These are phyloP conservation scores for Nannochloropsis salina DNA, from an alignment of 108 stramenopile species.

Conservation along the genomic window DNA sequence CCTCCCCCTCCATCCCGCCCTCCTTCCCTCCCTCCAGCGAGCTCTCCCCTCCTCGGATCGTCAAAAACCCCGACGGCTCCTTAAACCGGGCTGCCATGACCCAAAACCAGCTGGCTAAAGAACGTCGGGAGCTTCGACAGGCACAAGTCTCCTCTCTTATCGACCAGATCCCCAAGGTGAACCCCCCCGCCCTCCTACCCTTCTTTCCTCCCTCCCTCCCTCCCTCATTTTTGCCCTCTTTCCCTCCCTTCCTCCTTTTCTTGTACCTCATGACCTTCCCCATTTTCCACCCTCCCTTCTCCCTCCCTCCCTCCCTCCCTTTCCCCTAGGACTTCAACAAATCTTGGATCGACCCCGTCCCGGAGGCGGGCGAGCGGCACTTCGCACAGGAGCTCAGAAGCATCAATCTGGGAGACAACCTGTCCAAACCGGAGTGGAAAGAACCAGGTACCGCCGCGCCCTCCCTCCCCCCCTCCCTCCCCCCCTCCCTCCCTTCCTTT, in stretches of 20 bases:
- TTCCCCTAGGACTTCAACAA: slow-evolving; percentile 92
- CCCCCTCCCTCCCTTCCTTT: background rate
- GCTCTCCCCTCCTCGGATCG: slow-evolving; percentile 77
- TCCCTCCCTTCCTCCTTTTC: background rate
- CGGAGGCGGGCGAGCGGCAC: slow-evolving; percentile 89
- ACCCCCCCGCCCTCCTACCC: no score
- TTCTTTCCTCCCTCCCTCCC: no score
- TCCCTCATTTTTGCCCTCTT: background rate
- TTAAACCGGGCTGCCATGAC: slow-evolving; percentile 92
- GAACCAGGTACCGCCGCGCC: slow-evolving; percentile 49
- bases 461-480: background rate
- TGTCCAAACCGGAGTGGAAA: no score
- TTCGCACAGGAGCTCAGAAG: slow-evolving; percentile 92
- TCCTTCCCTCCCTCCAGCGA: slow-evolving; percentile 66
- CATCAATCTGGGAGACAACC: slow-evolving; percentile 80
- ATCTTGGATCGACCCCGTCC: slow-evolving; percentile 96
- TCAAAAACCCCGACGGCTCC: slow-evolving; percentile 95
- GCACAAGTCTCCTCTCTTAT: slow-evolving; percentile 86
- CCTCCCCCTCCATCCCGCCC: no score
- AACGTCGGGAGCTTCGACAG: slow-evolving; percentile 87
- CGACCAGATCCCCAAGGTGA: slow-evolving; percentile 94
- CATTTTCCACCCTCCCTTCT: no score
- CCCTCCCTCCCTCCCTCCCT: background rate
- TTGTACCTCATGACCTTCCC: no score
- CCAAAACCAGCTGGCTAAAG: slow-evolving; percentile 83